Base-by-base conservation (phyloP, 371 early-diverging fungal species). In the Lichtheimia corymbifera region DNA sequence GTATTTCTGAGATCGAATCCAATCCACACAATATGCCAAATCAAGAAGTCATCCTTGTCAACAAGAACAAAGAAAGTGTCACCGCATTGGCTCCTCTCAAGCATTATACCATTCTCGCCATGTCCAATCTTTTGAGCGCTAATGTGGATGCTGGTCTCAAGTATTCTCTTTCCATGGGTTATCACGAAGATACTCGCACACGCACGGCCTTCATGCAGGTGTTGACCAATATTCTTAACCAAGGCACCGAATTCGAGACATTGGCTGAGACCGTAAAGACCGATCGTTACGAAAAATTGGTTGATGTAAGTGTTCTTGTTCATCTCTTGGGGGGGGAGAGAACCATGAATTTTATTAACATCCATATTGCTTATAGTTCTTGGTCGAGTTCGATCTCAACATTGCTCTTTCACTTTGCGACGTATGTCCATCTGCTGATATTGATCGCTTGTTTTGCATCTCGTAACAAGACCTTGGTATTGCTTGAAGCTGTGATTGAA, bases 161-260 rank as follows among this genome's bases (percentile, higher is more conserved):
- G 66, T 92, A 90, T 70, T 94, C 95, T 40, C 75, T 97, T 22
- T 87, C 93, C 0, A 91, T 94, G 87, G 93, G 93, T 20, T 97
- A 97, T 62, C 92, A 96, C 64, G 95, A 95, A 67, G 96, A 96
- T 72, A 79, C 87, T 15, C 86, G 89, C 55, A 93, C 91, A 49
- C 83, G 96, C 18, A 89, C 93, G 0, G 89, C 95, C 7, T 97
- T 97, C 58, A 94, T 93, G 82, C 90, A 94, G 59, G 96, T 97
- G 22, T 75, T 97, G 64, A 93, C 96, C 20, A 93, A 95, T 62
- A 89, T 96, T 51, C 73, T 97, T 30, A 89, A 92, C 58, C 86
- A 90, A 67, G 97, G 95, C 4, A 89, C 93, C 6, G 91, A 93
- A 63, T 93, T 93, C 63, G 93, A 89, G 47, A 89, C 88, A 3